These are phyloP conservation scores for Tylopilus sp. DNA, from an alignment of 1,284 basidiomycete genomes.

Conservation along the genomic window DNA sequence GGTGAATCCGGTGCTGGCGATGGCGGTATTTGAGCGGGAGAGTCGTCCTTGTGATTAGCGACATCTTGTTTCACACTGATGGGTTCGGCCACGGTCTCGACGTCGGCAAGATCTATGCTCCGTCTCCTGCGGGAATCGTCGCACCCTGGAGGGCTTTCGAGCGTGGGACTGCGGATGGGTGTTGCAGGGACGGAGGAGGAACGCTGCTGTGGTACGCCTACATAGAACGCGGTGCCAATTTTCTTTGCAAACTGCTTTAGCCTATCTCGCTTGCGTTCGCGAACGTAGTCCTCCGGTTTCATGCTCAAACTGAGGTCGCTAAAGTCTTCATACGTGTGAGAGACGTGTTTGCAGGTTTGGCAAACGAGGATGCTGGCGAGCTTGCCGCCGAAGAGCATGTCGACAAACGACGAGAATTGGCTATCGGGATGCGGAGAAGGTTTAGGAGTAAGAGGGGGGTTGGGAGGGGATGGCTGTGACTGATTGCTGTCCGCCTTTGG, in stretches of 20 bases:
- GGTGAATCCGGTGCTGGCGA: constrained; percentile 14
- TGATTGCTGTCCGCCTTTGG: constrained; percentile 32
- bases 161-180: constrained; percentile 43
- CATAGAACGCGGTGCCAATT: constrained; percentile 48
- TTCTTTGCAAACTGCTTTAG: constrained; percentile 78
- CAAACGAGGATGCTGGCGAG: constrained; percentile 93
- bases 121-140: constrained; percentile 45
- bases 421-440: constrained; percentile 43
- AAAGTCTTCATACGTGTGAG: constrained; percentile 89
- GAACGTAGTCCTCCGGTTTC: constrained; percentile 80
- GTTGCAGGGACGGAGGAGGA: constrained; percentile 66
- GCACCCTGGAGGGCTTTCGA: constrained; percentile 37
- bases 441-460: constrained; percentile 34
- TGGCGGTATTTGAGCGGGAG: constrained; percentile 12
- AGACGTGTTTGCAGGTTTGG: constrained; percentile 92
- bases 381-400: constrained; percentile 91
- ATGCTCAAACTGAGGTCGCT: constrained; percentile 92
- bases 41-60: constrained; percentile 12
- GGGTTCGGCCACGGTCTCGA: constrained; percentile 31
- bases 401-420: constrained; percentile 80
- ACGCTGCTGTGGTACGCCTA: constrained; percentile 47
- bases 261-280: constrained; percentile 75
- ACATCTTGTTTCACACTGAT: constrained; percentile 15
- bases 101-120: constrained; percentile 55
- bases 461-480: constrained; percentile 7